A percentile compares a stretch with the other conserved stretches of the same genome.
These are phyloP conservation scores for Xylaria sp. DNA, from an alignment of 2,329 filamentous ascomycete genomes.

Conservation along the genomic window DNA sequence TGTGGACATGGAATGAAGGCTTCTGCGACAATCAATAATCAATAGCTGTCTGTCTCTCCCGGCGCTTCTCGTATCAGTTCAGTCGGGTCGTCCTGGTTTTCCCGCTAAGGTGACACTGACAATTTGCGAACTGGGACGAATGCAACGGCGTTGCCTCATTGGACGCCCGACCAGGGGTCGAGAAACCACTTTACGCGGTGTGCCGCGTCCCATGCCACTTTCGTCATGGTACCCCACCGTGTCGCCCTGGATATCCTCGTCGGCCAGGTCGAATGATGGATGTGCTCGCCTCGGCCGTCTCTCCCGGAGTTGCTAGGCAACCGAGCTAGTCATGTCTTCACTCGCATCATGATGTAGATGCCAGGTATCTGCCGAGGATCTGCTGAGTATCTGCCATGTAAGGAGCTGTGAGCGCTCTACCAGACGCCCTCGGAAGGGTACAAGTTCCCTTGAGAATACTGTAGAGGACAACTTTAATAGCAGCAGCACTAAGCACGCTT, in stretches of 20 bases:
- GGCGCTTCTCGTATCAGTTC: background rate
- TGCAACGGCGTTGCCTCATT: slow-evolving; percentile 31
- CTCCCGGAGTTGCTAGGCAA: slow-evolving; percentile 51
- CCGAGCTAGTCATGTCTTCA: slow-evolving; percentile 44
- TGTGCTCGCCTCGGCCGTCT: slow-evolving; percentile 39
- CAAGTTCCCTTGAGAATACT: slow-evolving; percentile 37
- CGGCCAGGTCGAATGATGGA: slow-evolving; percentile 43
- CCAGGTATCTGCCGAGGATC: slow-evolving; percentile 1
- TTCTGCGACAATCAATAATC: background rate
- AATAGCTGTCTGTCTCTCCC: background rate
- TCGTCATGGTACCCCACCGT: slow-evolving; percentile 45
- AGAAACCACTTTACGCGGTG: slow-evolving; percentile 55
- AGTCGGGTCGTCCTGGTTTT: slow-evolving; percentile 2
- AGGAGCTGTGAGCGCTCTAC: slow-evolving; percentile 23
- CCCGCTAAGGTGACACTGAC: slow-evolving; percentile 11
- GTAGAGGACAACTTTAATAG: slow-evolving; percentile 28
- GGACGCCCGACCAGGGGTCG: slow-evolving; percentile 42
- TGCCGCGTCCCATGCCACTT: slow-evolving; percentile 51
- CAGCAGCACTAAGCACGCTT: slow-evolving; percentile 41
- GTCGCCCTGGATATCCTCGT: slow-evolving; percentile 41
- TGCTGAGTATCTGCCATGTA: background rate
- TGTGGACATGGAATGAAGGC: background rate
- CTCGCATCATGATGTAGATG: slow-evolving; percentile 34
- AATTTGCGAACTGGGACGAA: slow-evolving; percentile 13
- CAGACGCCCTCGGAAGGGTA: slow-evolving; percentile 11